These are phyloP conservation scores for Erysimum pusillum DNA, from an alignment of 441 rosid species.

Conservation along the genomic window DNA sequence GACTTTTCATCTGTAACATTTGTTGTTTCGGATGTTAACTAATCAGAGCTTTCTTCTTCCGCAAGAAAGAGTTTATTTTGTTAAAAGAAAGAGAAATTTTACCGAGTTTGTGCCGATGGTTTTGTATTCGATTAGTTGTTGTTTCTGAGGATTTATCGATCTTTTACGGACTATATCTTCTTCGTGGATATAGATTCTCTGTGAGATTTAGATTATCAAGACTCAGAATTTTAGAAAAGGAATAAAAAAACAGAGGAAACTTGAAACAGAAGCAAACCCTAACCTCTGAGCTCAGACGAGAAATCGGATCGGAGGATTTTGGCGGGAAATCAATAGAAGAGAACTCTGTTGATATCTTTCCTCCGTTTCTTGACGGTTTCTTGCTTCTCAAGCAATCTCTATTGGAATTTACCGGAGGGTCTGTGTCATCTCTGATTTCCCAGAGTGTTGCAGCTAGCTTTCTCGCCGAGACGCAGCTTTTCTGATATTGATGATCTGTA, in stretches of 20 bases:
- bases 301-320: slow-evolving; percentile 63
- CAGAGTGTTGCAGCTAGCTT: slow-evolving; percentile 89
- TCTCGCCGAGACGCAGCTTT: slow-evolving; percentile 73
- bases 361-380: slow-evolving; percentile 52
- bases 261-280: slow-evolving; percentile 17
- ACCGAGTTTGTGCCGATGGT: slow-evolving; percentile 36
- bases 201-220: background rate
- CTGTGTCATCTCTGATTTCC: slow-evolving; percentile 73
- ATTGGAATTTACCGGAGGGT: slow-evolving; percentile 45
- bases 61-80: slow-evolving; percentile 15
- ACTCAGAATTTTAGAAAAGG: background rate
- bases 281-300: slow-evolving; percentile 65
- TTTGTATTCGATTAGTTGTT: slow-evolving; percentile 33
- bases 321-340: slow-evolving; percentile 49
- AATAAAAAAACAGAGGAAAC: slow-evolving; percentile 5
- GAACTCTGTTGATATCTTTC: slow-evolving; percentile 38
- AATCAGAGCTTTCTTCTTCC: slow-evolving; percentile 20
- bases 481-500: slow-evolving; percentile 34
- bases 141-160: slow-evolving; percentile 24
- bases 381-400: slow-evolving; percentile 44
- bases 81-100: background rate
- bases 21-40: background rate
- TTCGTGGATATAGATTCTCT: slow-evolving; percentile 28
- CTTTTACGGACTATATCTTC: slow-evolving; percentile 13
- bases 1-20: slow-evolving; percentile 36